Base-by-base conservation (phyloP, 257 asterid genomes). In the Solanum ossicruentum region DNA sequence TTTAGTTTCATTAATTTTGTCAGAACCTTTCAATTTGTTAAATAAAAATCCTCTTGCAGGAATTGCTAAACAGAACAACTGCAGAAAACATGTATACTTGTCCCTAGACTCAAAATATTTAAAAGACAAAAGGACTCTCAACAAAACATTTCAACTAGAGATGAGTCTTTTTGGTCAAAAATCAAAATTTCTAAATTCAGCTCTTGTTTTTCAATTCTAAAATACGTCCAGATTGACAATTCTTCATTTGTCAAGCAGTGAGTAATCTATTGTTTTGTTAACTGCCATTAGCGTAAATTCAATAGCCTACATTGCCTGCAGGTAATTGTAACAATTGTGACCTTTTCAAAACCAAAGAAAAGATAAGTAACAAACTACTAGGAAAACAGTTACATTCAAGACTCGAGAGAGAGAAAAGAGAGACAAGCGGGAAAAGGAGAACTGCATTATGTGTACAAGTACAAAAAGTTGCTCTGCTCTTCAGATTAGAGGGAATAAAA, bases 401-500 rank as follows among this genome's bases (percentile, higher is more conserved):
- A 58, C 13, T 58, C 18, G 10, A 12, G 58, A 18, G 23, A 7
- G 12, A 17, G 7, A 60, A 39, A 70, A 39, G 16, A 71, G 36
- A 10, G 3, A 2, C 16, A 20, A 71, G 47, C 8, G 10, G 10
- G 47, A 43, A 72, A 45, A 73, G 81, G 39, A 47, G 23, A 75
- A 15, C 65, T 28, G 65, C 26, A 26, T 26, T 51, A 77, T 75
- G 15, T 57, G 39, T 49, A 51, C 82, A 23, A 49, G 39, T 52
- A 78, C 82, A 52, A 51, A 17, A 52, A 45, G n/a, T 45, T 13
- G 12, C n/a, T 17, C 17, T 20, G 28, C 21, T 21, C 11, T 56
- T 23, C 9, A 47, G 39, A 67, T 90, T 92, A 96, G 78, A 95
- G 95, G 43, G 98, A 88, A 86, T 95, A 93, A 86, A 95, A 96